Conservation (phyloP, 1,284 basidiomycete species). For the Ustilago cynodontis region DNA sequence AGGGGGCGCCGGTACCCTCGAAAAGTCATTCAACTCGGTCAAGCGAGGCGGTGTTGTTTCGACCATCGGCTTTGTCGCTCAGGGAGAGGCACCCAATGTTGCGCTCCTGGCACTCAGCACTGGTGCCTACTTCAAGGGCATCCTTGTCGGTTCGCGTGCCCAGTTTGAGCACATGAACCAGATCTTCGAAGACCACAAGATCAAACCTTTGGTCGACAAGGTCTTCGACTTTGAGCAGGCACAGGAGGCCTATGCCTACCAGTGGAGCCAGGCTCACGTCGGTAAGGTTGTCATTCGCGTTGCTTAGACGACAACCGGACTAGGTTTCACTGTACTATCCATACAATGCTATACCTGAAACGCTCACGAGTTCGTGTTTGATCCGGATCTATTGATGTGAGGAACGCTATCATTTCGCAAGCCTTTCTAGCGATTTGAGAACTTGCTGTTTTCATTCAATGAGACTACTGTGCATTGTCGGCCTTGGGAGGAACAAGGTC, state of each 20-base stretch:
- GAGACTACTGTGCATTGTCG: slow-evolving; percentile 7
- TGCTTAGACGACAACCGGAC: slow-evolving; percentile 7
- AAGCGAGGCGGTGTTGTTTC: slow-evolving; percentile 73
- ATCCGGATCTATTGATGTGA: neutral
- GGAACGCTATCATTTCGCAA: too few relatives aligned
- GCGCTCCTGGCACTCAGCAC: slow-evolving; percentile 33
- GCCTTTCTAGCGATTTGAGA: neutral
- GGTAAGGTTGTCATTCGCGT: slow-evolving; percentile 60
- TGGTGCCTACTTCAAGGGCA: slow-evolving; percentile 66
- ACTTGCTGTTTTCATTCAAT: neutral
- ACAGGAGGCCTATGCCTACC: slow-evolving; percentile 72
- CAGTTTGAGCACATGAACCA: slow-evolving; percentile 74
- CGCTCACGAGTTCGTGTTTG: neutral
- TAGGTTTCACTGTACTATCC: neutral
- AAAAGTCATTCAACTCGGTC: slow-evolving; percentile 72
- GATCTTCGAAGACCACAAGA: slow-evolving; percentile 71
- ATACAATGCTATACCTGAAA: neutral
- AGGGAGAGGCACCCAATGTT: slow-evolving; percentile 44
- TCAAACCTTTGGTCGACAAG: slow-evolving; percentile 74
- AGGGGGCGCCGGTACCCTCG: slow-evolving; percentile 74
- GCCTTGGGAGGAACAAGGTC: slow-evolving; percentile 41
- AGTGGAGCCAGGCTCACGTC: slow-evolving; percentile 67
- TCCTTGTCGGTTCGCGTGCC: slow-evolving; percentile 69
- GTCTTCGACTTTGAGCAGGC: slow-evolving; percentile 74
- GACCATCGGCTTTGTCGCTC: slow-evolving; percentile 73